Percentiles rank a stretch among this genome's conserved stretches.
Evolutionary conservation across 768 basidiomycete genomes (phyloP).

Genomic region (Naganishia friedmannii): DNA sequence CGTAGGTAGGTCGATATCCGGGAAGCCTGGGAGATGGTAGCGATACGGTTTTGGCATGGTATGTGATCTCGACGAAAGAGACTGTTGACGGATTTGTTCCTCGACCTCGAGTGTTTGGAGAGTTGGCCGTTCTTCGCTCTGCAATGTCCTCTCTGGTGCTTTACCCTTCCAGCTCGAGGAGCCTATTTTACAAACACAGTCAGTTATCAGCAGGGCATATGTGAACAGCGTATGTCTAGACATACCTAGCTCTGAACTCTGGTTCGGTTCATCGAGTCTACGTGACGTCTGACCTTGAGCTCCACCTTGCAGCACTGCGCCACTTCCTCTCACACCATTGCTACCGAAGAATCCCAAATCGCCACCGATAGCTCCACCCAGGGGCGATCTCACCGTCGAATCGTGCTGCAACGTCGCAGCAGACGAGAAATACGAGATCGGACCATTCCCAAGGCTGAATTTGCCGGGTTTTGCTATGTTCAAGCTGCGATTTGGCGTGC

Average conservation of each 20-base stretch:
- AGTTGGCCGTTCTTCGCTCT: slow-evolving; percentile 17
- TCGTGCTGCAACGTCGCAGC: slow-evolving; percentile 11
- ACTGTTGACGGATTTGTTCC: slow-evolving; percentile 14
- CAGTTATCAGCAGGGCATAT: neutral
- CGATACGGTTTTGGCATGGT: neutral
- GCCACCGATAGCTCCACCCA: slow-evolving; percentile 14
- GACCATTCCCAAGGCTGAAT: neutral
- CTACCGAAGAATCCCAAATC: slow-evolving; percentile 15
- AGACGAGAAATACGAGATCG: slow-evolving; percentile 20
- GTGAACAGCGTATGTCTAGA: neutral
- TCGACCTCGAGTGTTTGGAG: slow-evolving; percentile 11
- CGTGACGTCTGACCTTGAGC: neutral
- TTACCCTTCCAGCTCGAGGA: slow-evolving; percentile 20
- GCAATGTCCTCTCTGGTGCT: slow-evolving; percentile 3
- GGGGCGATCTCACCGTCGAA: slow-evolving; percentile 19
- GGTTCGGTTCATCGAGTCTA: neutral
- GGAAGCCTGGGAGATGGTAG: slow-evolving; percentile 14
- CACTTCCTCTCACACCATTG: neutral
- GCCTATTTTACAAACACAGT: neutral
- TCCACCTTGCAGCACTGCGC: neutral
- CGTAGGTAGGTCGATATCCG: slow-evolving; percentile 10
- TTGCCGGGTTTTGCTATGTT: neutral
- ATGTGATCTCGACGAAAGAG: neutral
- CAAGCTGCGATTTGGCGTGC: neutral
- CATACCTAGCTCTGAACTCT: neutral